A percentile compares a stretch with the other conserved stretches of the same genome.
Evolutionary conservation across 345 rosid species (phyloP).

Genomic region (Turritis glabra): DNA sequence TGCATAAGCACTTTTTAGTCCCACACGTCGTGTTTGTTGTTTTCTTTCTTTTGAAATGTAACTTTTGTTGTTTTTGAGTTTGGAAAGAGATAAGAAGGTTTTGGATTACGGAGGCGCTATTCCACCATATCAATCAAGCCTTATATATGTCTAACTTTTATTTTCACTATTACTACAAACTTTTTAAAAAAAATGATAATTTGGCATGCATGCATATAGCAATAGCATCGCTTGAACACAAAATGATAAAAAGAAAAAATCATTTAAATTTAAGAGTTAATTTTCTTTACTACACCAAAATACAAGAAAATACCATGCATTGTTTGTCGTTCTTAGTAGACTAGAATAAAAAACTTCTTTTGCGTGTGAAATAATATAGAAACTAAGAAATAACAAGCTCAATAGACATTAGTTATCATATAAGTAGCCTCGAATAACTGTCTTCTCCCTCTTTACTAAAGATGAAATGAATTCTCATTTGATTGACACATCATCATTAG

Average conservation of each 20-base stretch:
- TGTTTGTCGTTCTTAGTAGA: no score
- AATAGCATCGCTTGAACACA: not conserved
- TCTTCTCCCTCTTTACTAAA: no score
- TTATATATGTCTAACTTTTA: not conserved
- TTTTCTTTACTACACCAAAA: no score
- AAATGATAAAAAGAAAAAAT: no score
- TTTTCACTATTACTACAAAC: not conserved
- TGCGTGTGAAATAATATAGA: no score
- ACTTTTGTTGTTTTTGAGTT: slow-evolving; percentile 9
- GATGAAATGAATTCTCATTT: no score
- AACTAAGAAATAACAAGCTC: no score
- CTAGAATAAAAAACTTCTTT: no score
- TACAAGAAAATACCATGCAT: no score
- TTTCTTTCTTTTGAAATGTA: not conserved
- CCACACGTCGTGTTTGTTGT: slow-evolving; percentile 15
- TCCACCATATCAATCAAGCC: not conserved
- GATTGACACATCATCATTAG: no score
- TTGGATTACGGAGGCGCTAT: not conserved
- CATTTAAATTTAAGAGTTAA: not conserved
- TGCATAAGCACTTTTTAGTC: slow-evolving; percentile 9
- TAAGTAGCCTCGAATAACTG: no score
- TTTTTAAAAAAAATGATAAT: not conserved
- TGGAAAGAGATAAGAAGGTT: not conserved
- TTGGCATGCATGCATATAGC: not conserved
- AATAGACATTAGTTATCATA: no score